Evolutionary conservation across 495 filamentous ascomycete genomes (phyloP).

Genomic region (Podospora appendiculata): DNA sequence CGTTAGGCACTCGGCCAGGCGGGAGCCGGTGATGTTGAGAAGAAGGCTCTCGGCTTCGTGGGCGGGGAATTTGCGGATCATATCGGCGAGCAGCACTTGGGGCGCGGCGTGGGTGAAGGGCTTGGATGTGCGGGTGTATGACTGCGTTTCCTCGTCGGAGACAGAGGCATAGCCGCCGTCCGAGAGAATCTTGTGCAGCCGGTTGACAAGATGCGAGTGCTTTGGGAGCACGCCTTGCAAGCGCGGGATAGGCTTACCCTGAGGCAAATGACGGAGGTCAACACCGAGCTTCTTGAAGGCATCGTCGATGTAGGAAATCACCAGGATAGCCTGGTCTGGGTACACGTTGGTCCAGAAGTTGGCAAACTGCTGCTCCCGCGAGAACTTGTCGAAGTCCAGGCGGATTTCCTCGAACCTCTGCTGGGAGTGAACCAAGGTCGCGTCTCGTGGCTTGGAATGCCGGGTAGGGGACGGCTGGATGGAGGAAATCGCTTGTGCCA

Average conservation of each 20-base stretch:
- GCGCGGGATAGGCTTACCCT: conserved; percentile 15
- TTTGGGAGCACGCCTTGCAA: conserved; percentile 2
- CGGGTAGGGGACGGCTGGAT: too few species aligned
- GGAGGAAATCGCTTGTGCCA: too few species aligned
- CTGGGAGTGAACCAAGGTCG: too few species aligned
- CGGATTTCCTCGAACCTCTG: too few species aligned
- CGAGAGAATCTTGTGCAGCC: conserved; percentile 25
- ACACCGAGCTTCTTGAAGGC: conserved; percentile 31
- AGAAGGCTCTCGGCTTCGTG: conserved; percentile 4
- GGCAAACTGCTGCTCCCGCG: neutral
- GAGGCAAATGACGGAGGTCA: conserved; percentile 6
- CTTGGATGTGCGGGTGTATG: neutral
- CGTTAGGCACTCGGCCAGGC: conserved; percentile 7
- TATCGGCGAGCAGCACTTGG: neutral
- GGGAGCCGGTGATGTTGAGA: conserved; percentile 2
- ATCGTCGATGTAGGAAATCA: conserved; percentile 31
- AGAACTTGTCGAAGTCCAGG: neutral
- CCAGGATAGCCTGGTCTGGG: conserved; percentile 26
- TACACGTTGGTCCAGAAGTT: conserved; percentile 28
- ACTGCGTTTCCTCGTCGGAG: neutral
- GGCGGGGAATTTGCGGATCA: neutral
- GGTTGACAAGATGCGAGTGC: conserved; percentile 21
- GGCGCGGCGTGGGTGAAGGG: neutral
- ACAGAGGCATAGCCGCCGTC: conserved; percentile 2
- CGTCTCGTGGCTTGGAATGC: too few species aligned